Evolutionary conservation across 441 rosid species (phyloP), one percentile per base, ranked within the genome.

Genomic region (Populus hybrid): DNA sequence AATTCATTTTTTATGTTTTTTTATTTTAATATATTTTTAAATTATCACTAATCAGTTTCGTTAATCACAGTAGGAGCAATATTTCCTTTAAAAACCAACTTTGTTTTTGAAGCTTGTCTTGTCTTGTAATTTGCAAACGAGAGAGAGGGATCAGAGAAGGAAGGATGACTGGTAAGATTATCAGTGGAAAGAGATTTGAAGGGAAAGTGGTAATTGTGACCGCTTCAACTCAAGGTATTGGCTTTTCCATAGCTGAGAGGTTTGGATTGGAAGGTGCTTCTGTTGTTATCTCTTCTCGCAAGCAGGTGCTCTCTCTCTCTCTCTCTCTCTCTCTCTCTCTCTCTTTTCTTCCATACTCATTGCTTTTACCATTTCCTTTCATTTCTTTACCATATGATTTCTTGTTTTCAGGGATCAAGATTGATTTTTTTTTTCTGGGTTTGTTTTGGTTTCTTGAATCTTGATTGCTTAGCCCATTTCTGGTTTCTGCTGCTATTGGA

Each of bases 151-250:
- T 53, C 7, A 16, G 61, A 53, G 61, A 16, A 6, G 61, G 61
- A 16, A 53, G n/a, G 61, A 53, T 53, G 61, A 53, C 7, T 53
- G 6, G 61, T 53, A 53, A 77, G 83, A 78, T 26, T 70, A 77
- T 80, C 67, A 53, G 74, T 31, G 83, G 87, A 28, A 81, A 82
- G 78, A 87, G 98, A 78, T 89, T 94, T 50, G 87, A 86, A 70
- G 95, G 97, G 16, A 92, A 94, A 81, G 98, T 92, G 1, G 97
- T 95, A 66, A 87, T 95, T 40, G 97, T 91, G 35, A 94, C 95
- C 1, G 99, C 98, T 69, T 95, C 99, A 4, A 94, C 99, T 36
- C 95, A 94, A 81, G 99, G 99, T 18, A 96, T 94, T 77, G 97
- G 98, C 77, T 85, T 90, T 78, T 83, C 86, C 77, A 91, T 94